phyloP scores from a whole-genome alignment of 106 monocot species.

The Posidonia australis region DNA sequence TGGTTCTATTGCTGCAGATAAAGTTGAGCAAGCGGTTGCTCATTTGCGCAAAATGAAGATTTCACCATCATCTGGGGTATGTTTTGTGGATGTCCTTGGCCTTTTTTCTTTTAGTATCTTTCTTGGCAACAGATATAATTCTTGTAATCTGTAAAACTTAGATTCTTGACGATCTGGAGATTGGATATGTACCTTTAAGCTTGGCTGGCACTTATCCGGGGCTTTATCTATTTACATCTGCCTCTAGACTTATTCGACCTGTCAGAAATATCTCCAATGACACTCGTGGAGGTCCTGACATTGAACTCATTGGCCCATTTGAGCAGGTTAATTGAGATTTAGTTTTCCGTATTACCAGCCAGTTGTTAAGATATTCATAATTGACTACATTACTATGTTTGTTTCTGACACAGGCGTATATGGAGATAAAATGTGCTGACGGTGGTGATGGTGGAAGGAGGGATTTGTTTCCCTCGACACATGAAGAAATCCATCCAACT shows the following conservation, averaged over 20 bases:
- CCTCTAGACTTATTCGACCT: conserved; percentile 90
- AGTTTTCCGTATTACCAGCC: background rate
- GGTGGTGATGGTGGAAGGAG: conserved; percentile 91
- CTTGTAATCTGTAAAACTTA: conserved; percentile 5
- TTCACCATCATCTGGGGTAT: conserved; percentile 35
- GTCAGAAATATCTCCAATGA: conserved; percentile 48
- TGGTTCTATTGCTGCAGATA: conserved; percentile 60
- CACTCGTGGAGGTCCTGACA: conserved; percentile 17
- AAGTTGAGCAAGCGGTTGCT: conserved; percentile 53
- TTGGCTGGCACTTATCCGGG: conserved; percentile 86
- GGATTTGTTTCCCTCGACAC: conserved; percentile 77
- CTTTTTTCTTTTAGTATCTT: conserved; percentile 1
- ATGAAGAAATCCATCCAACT: conserved; percentile 98
- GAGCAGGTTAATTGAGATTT: conserved; percentile 49
- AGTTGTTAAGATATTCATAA: background rate
- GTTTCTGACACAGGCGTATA: conserved; percentile 45
- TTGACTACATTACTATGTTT: background rate
- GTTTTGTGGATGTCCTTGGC: background rate
- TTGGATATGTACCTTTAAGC: conserved; percentile 86
- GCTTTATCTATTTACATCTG: conserved; percentile 76
- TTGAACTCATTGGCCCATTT: conserved; percentile 95
- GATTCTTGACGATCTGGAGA: conserved; percentile 92
- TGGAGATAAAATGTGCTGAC: conserved; percentile 95
- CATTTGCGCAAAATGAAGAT: conserved; percentile 71
- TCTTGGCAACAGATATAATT: background rate